These are phyloP conservation scores for Papiliotrema laurentii DNA, from an alignment of 1,284 basidiomycete genomes.

Conservation along the genomic window DNA sequence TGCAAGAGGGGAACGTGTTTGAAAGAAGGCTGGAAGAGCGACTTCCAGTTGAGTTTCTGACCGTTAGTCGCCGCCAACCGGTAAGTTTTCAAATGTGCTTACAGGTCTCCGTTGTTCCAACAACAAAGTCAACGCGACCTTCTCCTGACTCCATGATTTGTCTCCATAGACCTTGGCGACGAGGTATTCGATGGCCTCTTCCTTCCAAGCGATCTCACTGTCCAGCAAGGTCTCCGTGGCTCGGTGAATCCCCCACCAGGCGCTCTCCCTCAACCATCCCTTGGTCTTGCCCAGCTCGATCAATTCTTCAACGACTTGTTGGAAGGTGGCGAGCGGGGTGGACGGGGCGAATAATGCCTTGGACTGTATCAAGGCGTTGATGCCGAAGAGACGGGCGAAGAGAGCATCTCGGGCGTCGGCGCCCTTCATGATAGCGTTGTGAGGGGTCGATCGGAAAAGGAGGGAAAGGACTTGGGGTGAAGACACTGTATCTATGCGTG, in stretches of 20 bases:
- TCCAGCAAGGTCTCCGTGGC: conserved; percentile 59
- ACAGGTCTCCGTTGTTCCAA: conserved; percentile 59
- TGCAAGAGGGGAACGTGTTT: conserved; percentile 66
- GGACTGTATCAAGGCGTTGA: conserved; percentile 76
- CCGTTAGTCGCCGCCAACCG: conserved; percentile 1
- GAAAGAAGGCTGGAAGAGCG: conserved; percentile 68
- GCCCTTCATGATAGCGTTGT: conserved; percentile 69
- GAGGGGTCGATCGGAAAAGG: conserved; percentile 64
- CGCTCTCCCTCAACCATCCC: conserved; percentile 86
- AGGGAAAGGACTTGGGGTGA: conserved; percentile 70
- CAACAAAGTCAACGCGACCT: conserved; percentile 72
- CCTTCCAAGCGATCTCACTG: conserved; percentile 66
- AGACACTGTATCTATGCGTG: conserved; percentile 71
- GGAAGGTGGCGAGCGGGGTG: conserved; percentile 59
- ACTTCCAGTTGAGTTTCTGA: conserved; percentile 62
- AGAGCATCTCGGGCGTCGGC: conserved; percentile 88
- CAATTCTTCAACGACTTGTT: conserved; percentile 62
- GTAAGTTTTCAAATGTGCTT: conserved; percentile 10
- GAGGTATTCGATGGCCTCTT: conserved; percentile 58
- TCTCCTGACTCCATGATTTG: conserved; percentile 77
- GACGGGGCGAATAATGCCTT: conserved; percentile 64
- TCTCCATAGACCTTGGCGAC: conserved; percentile 57
- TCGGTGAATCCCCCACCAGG: conserved; percentile 75
- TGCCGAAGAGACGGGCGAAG: conserved; percentile 88
- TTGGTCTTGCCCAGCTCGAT: conserved; percentile 72